Evolutionary conservation across 371 early-diverging fungal genomes (phyloP).

Genomic region (Mortierella sp.): DNA sequence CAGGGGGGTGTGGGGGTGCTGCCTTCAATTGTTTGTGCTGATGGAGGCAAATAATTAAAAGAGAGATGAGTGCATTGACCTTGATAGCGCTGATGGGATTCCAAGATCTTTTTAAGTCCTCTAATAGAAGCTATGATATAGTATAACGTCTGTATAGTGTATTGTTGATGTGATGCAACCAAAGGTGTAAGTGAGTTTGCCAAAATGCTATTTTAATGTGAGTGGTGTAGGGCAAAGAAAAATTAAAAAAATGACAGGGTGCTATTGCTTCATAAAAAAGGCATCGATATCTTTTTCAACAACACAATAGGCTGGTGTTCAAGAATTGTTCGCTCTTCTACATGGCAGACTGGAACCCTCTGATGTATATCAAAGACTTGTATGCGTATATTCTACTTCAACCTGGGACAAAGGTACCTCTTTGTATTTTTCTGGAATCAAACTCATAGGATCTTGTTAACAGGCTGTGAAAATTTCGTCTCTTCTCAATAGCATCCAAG

Average conservation of each 20-base stretch:
- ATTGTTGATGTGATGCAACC: not conserved
- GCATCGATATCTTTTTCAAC: too few relatives aligned
- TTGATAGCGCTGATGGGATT: not conserved
- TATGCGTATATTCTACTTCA: not conserved
- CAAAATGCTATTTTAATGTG: too few relatives aligned
- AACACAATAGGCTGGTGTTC: not conserved
- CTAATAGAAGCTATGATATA: not conserved
- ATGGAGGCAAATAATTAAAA: not conserved
- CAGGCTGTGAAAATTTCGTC: not conserved
- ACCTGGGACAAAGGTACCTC: not conserved
- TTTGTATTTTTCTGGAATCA: slow-evolving; percentile 4
- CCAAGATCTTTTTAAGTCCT: not conserved
- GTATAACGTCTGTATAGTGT: not conserved
- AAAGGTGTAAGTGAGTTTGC: too few relatives aligned
- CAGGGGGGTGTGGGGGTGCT: not conserved
- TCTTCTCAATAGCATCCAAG: slow-evolving; percentile 14
- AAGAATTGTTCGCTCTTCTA: not conserved
- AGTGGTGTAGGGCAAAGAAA: not conserved
- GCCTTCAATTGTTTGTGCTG: not conserved
- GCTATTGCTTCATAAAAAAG: not conserved
- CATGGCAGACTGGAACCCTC: not conserved
- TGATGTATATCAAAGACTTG: not conserved
- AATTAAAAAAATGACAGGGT: not conserved
- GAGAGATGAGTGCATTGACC: not conserved
- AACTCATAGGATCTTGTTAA: not conserved